Base-by-base conservation (phyloP, 352 stramenopile species). In the Phytopythium delawarense region DNA sequence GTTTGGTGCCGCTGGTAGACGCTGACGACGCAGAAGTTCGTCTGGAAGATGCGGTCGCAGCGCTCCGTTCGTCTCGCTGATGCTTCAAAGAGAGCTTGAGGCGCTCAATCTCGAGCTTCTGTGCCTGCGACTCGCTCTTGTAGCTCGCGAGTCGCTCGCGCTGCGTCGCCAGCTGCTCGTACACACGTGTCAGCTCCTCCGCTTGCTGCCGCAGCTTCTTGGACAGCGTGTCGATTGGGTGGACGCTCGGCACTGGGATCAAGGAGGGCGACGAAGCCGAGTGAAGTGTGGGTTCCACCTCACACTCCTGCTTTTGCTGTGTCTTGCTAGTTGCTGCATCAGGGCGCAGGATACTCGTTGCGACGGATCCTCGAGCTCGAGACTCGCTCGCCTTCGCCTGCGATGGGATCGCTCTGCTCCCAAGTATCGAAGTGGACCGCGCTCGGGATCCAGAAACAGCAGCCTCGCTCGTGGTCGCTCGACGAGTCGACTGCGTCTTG, bases 141-240 rank as follows among this genome's bases (percentile, higher is more conserved):
- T 79, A 72, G 0, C 59, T 59, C 6, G 76, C 58, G 13, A 93
- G 66, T 21, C 72, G 52, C 6, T 78, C 48, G 20, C 78, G 76
- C 57, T 89, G 87, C 28, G 75, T 71, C 59, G 83, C 82, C 18
- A 93, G 70, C 52, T 88, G 64, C 59, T 93, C 82, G 55, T 93
- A 89, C 57, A 91, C 71, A 4, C 75, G 61, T 0, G 79, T 91
- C 51, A 93, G 74, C 64, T 93, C 84, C 53, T 70, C 67, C 12
- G 82, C 84, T 46, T 93, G 84, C 28, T 86, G 72, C 0, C 84
- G 70, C 35, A 93, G 68, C 61, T 92, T 93, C 65, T 89, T 90
- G 9, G 84, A 76, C 11, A 93, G 60, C 4, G 73, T 81, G 40
- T 91, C 83, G 21, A 91, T 77, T 12, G 82, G 82, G 59, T 87